Evolutionary conservation across 2,329 filamentous ascomycete species (phyloP).

Genomic region (Fusarium pseudonygamai): DNA sequence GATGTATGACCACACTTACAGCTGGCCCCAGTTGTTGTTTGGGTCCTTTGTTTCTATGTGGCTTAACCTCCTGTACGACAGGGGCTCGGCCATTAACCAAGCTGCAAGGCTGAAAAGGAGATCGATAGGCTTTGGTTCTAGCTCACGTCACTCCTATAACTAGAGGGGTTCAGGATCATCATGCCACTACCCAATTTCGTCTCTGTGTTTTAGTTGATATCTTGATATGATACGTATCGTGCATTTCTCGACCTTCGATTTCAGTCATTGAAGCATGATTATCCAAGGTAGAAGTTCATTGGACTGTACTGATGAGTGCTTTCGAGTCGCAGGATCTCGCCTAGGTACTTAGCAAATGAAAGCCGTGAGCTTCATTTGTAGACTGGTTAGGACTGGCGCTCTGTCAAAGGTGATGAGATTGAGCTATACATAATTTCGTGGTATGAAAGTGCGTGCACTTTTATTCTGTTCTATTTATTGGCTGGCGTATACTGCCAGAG

Average conservation of each 20-base stretch:
- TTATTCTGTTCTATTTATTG: background rate
- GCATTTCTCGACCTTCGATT: background rate
- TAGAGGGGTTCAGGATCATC: constrained; percentile 20
- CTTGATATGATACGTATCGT: background rate
- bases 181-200: constrained; percentile 13
- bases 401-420: background rate
- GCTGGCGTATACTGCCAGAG: constrained; percentile 62
- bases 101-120: constrained; percentile 33
- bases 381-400: background rate
- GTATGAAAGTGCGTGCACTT: background rate
- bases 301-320: background rate
- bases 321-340: background rate
- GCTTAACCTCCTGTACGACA: constrained; percentile 21
- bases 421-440: background rate
- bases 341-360: background rate
- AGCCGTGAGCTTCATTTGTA: background rate
- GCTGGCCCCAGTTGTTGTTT: constrained; percentile 6
- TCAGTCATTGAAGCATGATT: background rate
- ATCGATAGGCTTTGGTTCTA: constrained; percentile 7
- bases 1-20: constrained; percentile 16
- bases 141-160: constrained; percentile 17
- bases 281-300: background rate
- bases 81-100: constrained; percentile 10
- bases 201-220: constrained; percentile 5
- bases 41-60: constrained; percentile 23